Evolutionary conservation across 2,329 filamentous ascomycete genomes (phyloP).

Genomic region (Monilinia vaccinii-corymbosi): DNA sequence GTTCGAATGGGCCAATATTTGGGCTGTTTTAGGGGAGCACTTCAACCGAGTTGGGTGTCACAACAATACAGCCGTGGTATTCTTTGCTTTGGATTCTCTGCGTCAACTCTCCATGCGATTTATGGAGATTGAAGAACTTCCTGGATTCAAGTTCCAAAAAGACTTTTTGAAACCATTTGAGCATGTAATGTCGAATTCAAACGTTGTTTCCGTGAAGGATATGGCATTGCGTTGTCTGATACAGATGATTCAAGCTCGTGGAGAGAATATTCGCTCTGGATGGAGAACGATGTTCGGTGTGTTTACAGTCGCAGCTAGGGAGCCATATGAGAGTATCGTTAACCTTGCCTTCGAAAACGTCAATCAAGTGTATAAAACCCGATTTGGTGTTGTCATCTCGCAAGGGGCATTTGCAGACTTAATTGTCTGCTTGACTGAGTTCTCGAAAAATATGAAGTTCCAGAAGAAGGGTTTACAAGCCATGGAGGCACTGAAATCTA

Average conservation of each 20-base stretch:
- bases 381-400: conserved; percentile 91
- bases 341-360: conserved; percentile 97
- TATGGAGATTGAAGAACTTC: conserved; percentile 94
- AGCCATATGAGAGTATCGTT: conserved; percentile 91
- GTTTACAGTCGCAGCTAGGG: conserved; percentile 88
- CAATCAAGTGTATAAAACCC: conserved; percentile 86
- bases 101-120: conserved; percentile 97
- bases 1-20: conserved; percentile 97
- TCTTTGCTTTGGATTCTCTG: conserved; percentile 92
- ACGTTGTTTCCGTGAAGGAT: conserved; percentile 87
- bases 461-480: conserved; percentile 97
- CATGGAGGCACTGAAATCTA: conserved; percentile 88
- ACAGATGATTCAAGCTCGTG: conserved; percentile 97
- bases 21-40: conserved; percentile 94
- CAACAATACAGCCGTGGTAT: conserved; percentile 92
- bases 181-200: conserved; percentile 91
- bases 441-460: conserved; percentile 97
- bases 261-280: conserved; percentile 92
- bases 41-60: conserved; percentile 98
- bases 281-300: conserved; percentile 99
- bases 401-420: conserved; percentile 96
- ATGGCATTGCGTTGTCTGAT: conserved; percentile 94
- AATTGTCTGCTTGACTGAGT: conserved; percentile 92
- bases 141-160: conserved; percentile 99
- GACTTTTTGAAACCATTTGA: conserved; percentile 98